phyloP scores from a whole-genome alignment of 164 flowering plant genomes.

The Akebia trifoliata region DNA sequence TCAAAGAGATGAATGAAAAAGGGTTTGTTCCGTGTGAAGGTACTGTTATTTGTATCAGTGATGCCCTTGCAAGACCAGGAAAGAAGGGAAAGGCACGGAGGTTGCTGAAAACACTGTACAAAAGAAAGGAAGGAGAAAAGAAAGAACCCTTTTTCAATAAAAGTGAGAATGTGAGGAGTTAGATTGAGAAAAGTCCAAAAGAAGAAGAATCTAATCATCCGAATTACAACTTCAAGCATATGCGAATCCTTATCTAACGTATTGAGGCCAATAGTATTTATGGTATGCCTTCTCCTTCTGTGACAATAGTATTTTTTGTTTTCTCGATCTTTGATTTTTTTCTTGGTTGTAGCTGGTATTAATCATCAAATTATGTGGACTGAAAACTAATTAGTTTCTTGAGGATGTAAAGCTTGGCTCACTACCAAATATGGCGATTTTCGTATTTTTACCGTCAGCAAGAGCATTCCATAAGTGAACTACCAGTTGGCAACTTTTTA shows the following conservation, averaged over 20 bases:
- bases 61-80: slow-evolving; percentile 43
- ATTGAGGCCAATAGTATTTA: background rate
- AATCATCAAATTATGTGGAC: too few species aligned
- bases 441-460: too few species aligned
- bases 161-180: slow-evolving; percentile 2
- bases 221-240: background rate
- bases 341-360: too few species aligned
- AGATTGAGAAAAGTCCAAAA: background rate
- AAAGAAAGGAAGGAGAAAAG: slow-evolving; percentile 18
- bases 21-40: slow-evolving; percentile 47
- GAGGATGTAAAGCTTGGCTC: too few species aligned
- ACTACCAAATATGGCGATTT: too few species aligned
- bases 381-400: too few species aligned
- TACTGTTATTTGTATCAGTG: slow-evolving; percentile 42
- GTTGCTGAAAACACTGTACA: slow-evolving; percentile 31
- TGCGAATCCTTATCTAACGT: background rate
- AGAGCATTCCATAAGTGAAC: too few species aligned
- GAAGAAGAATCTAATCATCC: background rate
- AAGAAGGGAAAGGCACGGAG: slow-evolving; percentile 36
- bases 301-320: too few species aligned
- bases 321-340: too few species aligned
- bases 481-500: too few species aligned
- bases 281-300: background rate
- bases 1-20: slow-evolving; percentile 57
- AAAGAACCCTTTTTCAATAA: slow-evolving; percentile 2